Evolutionary conservation across 495 filamentous ascomycete species (phyloP).

Genomic region (Hypoxylon intermedium): DNA sequence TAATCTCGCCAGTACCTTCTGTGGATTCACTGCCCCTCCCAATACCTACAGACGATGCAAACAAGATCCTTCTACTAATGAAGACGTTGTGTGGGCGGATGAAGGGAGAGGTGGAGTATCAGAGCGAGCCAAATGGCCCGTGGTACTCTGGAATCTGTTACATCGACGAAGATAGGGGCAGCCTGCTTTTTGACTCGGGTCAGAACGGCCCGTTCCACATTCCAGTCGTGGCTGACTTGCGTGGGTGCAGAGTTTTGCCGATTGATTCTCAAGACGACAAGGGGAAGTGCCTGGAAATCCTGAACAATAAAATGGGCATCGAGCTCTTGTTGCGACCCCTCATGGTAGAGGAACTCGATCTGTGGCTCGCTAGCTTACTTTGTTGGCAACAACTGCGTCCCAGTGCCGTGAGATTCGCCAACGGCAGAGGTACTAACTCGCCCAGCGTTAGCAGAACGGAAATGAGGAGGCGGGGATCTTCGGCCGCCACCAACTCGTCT

Average conservation of each 20-base stretch:
- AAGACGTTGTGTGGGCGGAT: slow-evolving; percentile 71
- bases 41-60: slow-evolving; percentile 66
- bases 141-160: slow-evolving; percentile 71
- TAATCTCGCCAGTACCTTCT: slow-evolving; percentile 53
- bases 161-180: slow-evolving; percentile 71
- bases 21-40: slow-evolving; percentile 63
- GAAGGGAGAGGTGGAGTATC: slow-evolving; percentile 72
- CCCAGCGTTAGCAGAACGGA: slow-evolving; percentile 40
- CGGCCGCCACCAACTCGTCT: slow-evolving; percentile 52
- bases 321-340: slow-evolving; percentile 78
- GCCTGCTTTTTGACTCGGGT: slow-evolving; percentile 67
- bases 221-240: slow-evolving; percentile 75
- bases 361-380: slow-evolving; percentile 90
- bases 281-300: slow-evolving; percentile 80
- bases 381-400: slow-evolving; percentile 93
- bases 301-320: slow-evolving; percentile 69
- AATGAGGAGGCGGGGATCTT: slow-evolving; percentile 75
- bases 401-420: slow-evolving; percentile 39
- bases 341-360: slow-evolving; percentile 77
- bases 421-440: slow-evolving; percentile 33
- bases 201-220: slow-evolving; percentile 57
- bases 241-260: slow-evolving; percentile 83
- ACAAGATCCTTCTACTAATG: slow-evolving; percentile 72
- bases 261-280: slow-evolving; percentile 67
- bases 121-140: slow-evolving; percentile 56